Percentiles rank a stretch among this genome's conserved stretches.
Conservation (phyloP, 768 basidiomycete genomes). For the Mycena venus region DNA sequence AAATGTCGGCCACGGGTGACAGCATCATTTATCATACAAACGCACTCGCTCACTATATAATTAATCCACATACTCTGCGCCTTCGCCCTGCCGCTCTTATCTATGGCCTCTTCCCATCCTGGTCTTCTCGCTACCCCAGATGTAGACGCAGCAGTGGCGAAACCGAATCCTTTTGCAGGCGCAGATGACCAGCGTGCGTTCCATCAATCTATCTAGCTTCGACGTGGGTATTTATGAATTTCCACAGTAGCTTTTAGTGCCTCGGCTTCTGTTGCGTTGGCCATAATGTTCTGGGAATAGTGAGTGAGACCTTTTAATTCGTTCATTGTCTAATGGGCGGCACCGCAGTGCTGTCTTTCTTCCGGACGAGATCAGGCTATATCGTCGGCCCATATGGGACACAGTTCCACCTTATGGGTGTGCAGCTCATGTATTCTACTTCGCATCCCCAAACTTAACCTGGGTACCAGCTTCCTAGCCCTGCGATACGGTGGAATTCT, state of each 20-base stretch:
- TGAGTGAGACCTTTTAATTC: background rate
- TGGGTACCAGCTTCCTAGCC: background rate
- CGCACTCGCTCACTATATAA: too few species aligned
- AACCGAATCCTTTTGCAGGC: background rate
- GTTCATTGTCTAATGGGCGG: accelerated
- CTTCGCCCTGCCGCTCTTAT: too few species aligned
- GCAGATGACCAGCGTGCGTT: background rate
- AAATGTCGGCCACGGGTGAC: too few species aligned
- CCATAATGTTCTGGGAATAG: slow-evolving; percentile 26
- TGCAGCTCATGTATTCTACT: background rate
- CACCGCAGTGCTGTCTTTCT: background rate
- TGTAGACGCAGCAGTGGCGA: too few species aligned
- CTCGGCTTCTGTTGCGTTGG: slow-evolving; percentile 15
- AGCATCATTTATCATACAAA: too few species aligned
- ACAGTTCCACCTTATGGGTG: slow-evolving; percentile 27
- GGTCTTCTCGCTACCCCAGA: too few species aligned
- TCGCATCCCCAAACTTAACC: background rate
- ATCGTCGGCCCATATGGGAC: slow-evolving; percentile 24
- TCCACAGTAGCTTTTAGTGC: slow-evolving; percentile 16
- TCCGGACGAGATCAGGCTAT: slow-evolving; percentile 20
- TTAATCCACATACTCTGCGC: too few species aligned
- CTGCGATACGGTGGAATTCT: slow-evolving; percentile 27
- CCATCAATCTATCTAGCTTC: background rate
- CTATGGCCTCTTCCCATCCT: too few species aligned
- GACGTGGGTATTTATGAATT: background rate